A percentile compares a stretch with the other conserved stretches of the same genome.
Conservation (phyloP, 495 filamentous ascomycete genomes). For the Podospora comata region DNA sequence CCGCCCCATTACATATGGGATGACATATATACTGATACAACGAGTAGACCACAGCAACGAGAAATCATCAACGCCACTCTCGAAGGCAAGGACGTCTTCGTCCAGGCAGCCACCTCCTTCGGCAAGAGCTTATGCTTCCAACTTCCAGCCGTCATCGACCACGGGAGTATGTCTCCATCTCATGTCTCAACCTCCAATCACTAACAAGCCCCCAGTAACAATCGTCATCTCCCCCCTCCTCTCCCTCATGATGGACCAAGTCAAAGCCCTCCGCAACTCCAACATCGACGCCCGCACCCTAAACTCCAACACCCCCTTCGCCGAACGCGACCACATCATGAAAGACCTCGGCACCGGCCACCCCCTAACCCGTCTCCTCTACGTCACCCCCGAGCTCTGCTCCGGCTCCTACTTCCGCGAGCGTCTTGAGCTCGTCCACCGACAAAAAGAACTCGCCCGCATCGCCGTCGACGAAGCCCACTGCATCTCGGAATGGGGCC, state of each 20-base stretch:
- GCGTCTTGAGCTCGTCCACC: slow-evolving; percentile 67
- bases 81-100: slow-evolving; percentile 84
- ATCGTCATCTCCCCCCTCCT: neutral
- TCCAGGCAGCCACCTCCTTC: slow-evolving; percentile 95
- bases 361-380: slow-evolving; percentile 77
- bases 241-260: slow-evolving; percentile 73
- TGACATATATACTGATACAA: neutral
- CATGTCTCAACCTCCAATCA: neutral
- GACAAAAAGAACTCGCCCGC: slow-evolving; percentile 76
- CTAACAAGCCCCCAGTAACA: neutral
- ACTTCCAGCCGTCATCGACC: slow-evolving; percentile 80
- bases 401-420: slow-evolving; percentile 73
- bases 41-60: slow-evolving; percentile 69
- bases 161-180: slow-evolving; percentile 60
- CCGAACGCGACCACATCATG: slow-evolving; percentile 65
- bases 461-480: slow-evolving; percentile 94
- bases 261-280: slow-evolving; percentile 69
- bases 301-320: slow-evolving; percentile 69
- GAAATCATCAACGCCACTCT: slow-evolving; percentile 82
- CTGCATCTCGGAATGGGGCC: slow-evolving; percentile 97
- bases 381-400: slow-evolving; percentile 91
- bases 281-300: slow-evolving; percentile 79
- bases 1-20: neutral
- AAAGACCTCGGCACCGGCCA: slow-evolving; percentile 83
- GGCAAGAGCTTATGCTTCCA: slow-evolving; percentile 96